Evolutionary conservation across 1,284 basidiomycete genomes (phyloP).

Genomic region (Marasmius fiardii): DNA sequence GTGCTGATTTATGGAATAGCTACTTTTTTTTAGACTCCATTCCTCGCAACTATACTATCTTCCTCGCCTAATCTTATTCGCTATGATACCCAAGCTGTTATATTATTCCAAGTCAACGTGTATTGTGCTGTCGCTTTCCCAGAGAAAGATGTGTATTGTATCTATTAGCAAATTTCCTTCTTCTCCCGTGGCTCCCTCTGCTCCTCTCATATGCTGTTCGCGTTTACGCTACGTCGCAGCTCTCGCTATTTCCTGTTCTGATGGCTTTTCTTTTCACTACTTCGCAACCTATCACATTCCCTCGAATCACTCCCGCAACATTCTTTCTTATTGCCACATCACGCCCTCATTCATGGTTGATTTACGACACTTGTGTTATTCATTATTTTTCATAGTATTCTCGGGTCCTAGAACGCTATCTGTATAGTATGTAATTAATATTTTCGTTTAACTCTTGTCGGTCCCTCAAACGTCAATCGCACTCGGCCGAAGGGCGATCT

Average conservation of each 20-base stretch:
- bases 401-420: too few relatives aligned
- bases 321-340: too few relatives aligned
- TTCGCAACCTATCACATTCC: not conserved
- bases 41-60: not conserved
- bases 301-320: not conserved
- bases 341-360: too few relatives aligned
- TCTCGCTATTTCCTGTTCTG: too few relatives aligned
- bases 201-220: too few relatives aligned
- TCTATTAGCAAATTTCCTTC: not conserved
- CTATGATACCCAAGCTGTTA: not conserved
- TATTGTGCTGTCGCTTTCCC: not conserved
- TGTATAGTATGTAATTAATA: too few relatives aligned
- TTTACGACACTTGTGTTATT: too few relatives aligned
- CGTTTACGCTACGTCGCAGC: too few relatives aligned
- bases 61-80: not conserved
- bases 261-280: not conserved
- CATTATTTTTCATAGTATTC: too few relatives aligned
- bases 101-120: not conserved
- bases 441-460: too few relatives aligned
- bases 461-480: too few relatives aligned
- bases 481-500: too few relatives aligned
- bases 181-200: not conserved
- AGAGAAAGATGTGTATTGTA: not conserved
- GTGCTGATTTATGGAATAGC: not conserved
- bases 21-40: not conserved